Evolutionary conservation across 441 rosid genomes (phyloP).

Genomic region (Kokia cookei): DNA sequence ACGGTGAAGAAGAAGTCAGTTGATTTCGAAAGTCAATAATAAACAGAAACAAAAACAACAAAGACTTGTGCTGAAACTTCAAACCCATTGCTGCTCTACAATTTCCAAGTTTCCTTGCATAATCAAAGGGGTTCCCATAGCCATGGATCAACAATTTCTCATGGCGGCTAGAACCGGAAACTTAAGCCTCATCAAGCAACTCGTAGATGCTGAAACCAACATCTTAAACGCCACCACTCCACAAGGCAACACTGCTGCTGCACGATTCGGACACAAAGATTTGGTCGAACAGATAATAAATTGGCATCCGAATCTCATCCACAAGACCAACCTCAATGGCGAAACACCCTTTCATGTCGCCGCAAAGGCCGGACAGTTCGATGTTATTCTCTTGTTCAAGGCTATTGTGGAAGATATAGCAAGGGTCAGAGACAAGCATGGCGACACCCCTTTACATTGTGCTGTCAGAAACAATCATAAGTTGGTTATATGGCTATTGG

Average conservation of each 20-base stretch:
- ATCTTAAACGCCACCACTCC: background rate
- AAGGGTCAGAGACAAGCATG: background rate
- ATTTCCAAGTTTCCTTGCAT: background rate
- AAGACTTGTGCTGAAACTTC: background rate
- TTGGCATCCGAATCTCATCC: background rate
- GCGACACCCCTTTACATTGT: background rate
- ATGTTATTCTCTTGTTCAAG: background rate
- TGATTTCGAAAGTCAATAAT: too few species aligned
- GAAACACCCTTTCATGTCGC: background rate
- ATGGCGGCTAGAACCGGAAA: background rate
- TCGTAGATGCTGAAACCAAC: background rate
- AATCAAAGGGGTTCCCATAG: background rate
- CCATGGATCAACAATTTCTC: background rate
- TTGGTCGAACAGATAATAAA: background rate
- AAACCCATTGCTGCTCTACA: background rate
- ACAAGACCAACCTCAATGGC: background rate
- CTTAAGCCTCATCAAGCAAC: background rate
- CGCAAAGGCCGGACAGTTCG: background rate
- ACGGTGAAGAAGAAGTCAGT: too few species aligned
- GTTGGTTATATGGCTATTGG: background rate
- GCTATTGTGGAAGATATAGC: background rate
- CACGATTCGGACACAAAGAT: background rate
- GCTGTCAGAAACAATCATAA: background rate
- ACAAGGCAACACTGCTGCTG: slow-evolving; percentile 2
- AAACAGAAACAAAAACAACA: background rate